A percentile compares a stretch with the other conserved stretches of the same genome.
Evolutionary conservation across 2,329 filamentous ascomycete species (phyloP).

Genomic region (Teratosphaeria epicoccoides): DNA sequence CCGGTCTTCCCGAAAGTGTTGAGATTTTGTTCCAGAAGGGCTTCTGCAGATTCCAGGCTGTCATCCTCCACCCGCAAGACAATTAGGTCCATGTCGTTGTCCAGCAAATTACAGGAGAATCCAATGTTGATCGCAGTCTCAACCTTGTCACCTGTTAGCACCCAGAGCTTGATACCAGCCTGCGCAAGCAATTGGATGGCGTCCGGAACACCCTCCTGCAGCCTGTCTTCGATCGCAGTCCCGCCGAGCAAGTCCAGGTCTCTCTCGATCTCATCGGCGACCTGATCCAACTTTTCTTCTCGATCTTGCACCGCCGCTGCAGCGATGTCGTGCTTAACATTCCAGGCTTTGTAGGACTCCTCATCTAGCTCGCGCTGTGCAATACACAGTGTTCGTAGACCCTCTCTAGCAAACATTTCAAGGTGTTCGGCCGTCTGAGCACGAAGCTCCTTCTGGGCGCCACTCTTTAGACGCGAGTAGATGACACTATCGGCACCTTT

Average conservation of each 20-base stretch:
- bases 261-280: conserved; percentile 83
- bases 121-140: conserved; percentile 99
- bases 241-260: conserved; percentile 81
- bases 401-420: conserved; percentile 93
- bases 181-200: conserved; percentile 83
- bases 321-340: conserved; percentile 74
- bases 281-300: conserved; percentile 84
- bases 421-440: conserved; percentile 81
- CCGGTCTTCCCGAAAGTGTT: conserved; percentile 67
- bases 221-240: conserved; percentile 91
- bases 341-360: conserved; percentile 76
- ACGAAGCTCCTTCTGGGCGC: conserved; percentile 76
- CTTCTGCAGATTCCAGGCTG: conserved; percentile 51
- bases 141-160: conserved; percentile 94
- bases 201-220: conserved; percentile 94
- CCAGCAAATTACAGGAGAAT: conserved; percentile 94
- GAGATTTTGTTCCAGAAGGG: conserved; percentile 65
- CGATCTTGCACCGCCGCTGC: conserved; percentile 73
- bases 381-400: conserved; percentile 87
- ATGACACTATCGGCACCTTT: conserved; percentile 97
- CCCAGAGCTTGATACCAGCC: conserved; percentile 97
- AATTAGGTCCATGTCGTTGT: conserved; percentile 96
- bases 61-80: conserved; percentile 78
- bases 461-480: conserved; percentile 76
- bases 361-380: conserved; percentile 72